These are phyloP conservation scores for Tolypocladium paradoxum DNA, from an alignment of 2,329 filamentous ascomycete genomes.

Conservation along the genomic window DNA sequence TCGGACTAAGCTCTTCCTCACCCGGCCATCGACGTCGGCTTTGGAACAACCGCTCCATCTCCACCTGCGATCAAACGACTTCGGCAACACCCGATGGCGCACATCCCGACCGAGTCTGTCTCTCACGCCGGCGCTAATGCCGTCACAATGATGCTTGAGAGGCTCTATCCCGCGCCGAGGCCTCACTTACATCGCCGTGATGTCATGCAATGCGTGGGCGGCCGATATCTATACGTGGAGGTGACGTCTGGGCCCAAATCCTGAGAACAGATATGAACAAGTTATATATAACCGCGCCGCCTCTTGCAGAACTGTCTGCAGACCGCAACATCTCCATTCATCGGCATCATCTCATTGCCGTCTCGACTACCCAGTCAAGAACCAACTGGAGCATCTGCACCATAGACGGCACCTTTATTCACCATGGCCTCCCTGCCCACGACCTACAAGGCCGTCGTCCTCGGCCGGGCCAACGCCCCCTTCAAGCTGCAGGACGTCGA, in stretches of 20 bases:
- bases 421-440: constrained; percentile 42
- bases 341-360: not conserved
- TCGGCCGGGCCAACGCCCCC: constrained; percentile 40
- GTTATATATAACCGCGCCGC: not conserved
- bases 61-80: not conserved
- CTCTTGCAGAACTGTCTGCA: not conserved
- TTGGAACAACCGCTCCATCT: not conserved
- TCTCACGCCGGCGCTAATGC: not conserved
- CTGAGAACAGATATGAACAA: not conserved
- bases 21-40: not conserved
- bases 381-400: not conserved
- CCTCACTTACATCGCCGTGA: not conserved
- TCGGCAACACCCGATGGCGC: not conserved
- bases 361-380: no score
- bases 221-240: not conserved
- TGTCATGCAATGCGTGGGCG: not conserved
- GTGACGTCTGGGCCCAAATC: not conserved
- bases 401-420: not conserved
- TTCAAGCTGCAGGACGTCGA: constrained; percentile 49
- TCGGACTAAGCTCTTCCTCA: not conserved
- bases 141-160: not conserved
- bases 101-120: not conserved
- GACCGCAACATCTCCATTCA: not conserved
- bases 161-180: not conserved
- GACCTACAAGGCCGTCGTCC: constrained; percentile 55